A percentile compares a stretch with the other conserved stretches of the same genome.
Conservation (phyloP, 2,329 filamentous ascomycete species). For the Aspergillus nomiae region DNA sequence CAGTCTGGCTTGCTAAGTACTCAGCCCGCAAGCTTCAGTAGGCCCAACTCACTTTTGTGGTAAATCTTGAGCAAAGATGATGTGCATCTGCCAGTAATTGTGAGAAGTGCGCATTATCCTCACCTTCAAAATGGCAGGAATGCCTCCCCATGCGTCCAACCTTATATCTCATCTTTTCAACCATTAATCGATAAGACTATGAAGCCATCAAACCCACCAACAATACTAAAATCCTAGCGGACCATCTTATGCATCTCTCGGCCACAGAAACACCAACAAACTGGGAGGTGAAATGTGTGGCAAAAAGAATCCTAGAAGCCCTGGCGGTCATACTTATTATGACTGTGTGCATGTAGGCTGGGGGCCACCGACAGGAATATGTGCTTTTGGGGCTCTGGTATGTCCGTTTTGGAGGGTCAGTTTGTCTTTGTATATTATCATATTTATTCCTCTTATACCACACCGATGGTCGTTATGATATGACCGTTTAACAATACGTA, state of each 20-base stretch:
- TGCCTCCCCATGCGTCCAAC: constrained; percentile 16
- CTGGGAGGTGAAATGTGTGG: constrained; percentile 16
- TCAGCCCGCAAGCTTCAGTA: background rate
- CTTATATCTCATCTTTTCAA: constrained; percentile 9
- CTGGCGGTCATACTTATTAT: constrained; percentile 17
- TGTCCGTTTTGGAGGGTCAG: background rate
- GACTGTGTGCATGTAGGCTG: constrained; percentile 27
- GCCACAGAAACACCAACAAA: background rate
- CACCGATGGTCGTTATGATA: too few species aligned
- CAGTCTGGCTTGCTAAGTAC: constrained; percentile 10
- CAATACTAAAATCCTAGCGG: constrained; percentile 1
- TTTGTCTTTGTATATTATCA: too few species aligned
- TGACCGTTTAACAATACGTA: too few species aligned
- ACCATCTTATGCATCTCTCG: constrained; percentile 2
- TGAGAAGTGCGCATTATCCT: constrained; percentile 9
- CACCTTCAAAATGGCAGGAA: constrained; percentile 19
- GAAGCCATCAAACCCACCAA: constrained; percentile 1
- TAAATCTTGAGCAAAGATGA: background rate
- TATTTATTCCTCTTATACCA: too few species aligned
- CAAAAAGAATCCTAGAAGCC: constrained; percentile 19
- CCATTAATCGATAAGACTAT: constrained; percentile 22
- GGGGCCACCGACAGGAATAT: constrained; percentile 29
- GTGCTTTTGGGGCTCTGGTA: constrained; percentile 29
- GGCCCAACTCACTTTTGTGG: background rate
- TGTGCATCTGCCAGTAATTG: background rate